A percentile compares a stretch with the other conserved stretches of the same genome.
phyloP scores from a whole-genome alignment of 225 moss, liverwort and hornwort species.

The Takakia lepidozioides region DNA sequence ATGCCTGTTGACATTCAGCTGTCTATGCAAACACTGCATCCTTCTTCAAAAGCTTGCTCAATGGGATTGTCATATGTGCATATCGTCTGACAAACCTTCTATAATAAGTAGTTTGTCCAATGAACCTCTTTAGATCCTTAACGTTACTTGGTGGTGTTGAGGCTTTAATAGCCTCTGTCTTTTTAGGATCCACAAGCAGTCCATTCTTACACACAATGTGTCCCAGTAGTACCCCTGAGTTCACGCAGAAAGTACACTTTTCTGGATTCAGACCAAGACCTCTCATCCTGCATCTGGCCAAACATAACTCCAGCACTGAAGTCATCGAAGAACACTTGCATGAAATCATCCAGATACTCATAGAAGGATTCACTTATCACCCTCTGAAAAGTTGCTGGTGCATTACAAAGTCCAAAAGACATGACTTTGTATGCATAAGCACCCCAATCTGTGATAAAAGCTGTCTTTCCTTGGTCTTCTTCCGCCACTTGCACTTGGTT shows the following conservation, averaged over 20 bases:
- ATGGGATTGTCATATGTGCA: too few relatives aligned
- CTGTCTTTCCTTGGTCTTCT: slow-evolving; percentile 6
- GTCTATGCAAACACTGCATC: too few relatives aligned
- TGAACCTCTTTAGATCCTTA: neutral
- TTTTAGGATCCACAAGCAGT: neutral
- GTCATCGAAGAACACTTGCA: slow-evolving; percentile 9
- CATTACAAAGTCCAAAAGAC: slow-evolving; percentile 7
- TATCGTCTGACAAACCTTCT: too few relatives aligned
- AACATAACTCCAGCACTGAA: slow-evolving; percentile 2
- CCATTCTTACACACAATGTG: neutral
- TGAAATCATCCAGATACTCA: neutral
- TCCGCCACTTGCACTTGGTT: neutral
- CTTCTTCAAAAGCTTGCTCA: too few relatives aligned
- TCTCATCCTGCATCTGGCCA: neutral
- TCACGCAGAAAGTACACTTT: neutral
- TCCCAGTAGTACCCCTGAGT: neutral
- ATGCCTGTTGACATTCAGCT: neutral
- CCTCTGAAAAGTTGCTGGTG: slow-evolving; percentile 1
- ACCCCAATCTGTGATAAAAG: slow-evolving; percentile 7
- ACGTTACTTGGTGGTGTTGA: neutral
- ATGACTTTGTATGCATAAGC: slow-evolving; percentile 2
- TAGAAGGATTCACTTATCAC: neutral
- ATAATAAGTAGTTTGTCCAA: neutral
- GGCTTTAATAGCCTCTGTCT: neutral
- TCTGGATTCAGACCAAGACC: neutral